These are phyloP conservation scores for Physcomitrellopsis africana DNA, from an alignment of 225 moss, liverwort and hornwort genomes.

Conservation along the genomic window DNA sequence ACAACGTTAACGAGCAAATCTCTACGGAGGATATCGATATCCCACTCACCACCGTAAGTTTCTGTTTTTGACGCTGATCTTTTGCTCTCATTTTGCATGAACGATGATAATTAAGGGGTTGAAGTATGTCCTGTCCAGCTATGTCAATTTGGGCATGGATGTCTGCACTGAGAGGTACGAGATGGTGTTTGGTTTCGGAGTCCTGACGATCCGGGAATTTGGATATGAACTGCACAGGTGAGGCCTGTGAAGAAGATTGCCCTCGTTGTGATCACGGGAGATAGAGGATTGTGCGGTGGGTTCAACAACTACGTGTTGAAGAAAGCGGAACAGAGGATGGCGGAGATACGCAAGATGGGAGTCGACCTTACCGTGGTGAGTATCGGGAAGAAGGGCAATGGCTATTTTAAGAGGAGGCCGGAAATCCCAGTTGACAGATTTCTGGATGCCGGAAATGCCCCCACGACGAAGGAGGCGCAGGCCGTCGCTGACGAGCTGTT, in stretches of 20 bases:
- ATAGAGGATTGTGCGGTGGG: too few relatives aligned
- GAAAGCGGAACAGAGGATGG: slow-evolving; percentile 57
- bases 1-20: slow-evolving; percentile 47
- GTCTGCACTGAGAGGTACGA: too few relatives aligned
- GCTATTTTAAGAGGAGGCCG: slow-evolving; percentile 54
- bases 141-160: too few relatives aligned
- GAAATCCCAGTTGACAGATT: slow-evolving; percentile 44
- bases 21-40: slow-evolving; percentile 58
- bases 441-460: slow-evolving; percentile 41
- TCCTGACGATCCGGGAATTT: too few relatives aligned
- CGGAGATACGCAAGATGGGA: slow-evolving; percentile 40
- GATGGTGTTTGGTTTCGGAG: too few relatives aligned
- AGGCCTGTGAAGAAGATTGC: slow-evolving; percentile 47
- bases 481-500: slow-evolving; percentile 58
- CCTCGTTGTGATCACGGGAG: slow-evolving; percentile 19
- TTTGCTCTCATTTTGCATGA: too few relatives aligned
- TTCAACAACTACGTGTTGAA: slow-evolving; percentile 25
- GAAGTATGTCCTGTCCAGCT: too few relatives aligned
- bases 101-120: too few relatives aligned
- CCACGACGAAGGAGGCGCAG: slow-evolving; percentile 28
- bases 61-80: too few relatives aligned
- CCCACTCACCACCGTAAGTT: slow-evolving; percentile 40
- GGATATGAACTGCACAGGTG: slow-evolving; percentile 20
- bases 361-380: slow-evolving; percentile 47
- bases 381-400: slow-evolving; percentile 58